phyloP scores from a whole-genome alignment of 164 flowering plant species.

The Piper longum region DNA sequence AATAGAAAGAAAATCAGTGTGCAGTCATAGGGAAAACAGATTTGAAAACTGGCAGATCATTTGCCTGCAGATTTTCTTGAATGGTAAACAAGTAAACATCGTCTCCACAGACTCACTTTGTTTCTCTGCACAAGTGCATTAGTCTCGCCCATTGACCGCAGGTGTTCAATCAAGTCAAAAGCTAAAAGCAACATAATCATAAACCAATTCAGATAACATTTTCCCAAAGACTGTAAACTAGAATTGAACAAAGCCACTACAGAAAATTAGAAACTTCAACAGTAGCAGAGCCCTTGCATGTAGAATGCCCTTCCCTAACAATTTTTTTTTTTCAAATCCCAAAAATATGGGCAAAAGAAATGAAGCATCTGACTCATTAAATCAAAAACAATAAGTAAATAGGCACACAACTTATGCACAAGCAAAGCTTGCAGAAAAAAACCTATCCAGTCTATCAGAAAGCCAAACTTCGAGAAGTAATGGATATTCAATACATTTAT shows the following conservation, averaged over 20 bases:
- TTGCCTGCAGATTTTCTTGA: neutral
- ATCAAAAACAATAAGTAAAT: too few species aligned
- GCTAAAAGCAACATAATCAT: conserved; percentile 23
- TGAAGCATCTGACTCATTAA: too few species aligned
- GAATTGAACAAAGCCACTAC: neutral
- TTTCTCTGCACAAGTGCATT: conserved; percentile 78
- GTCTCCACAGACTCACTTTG: conserved; percentile 20
- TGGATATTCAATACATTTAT: too few species aligned
- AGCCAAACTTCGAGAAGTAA: too few species aligned
- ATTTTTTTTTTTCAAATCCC: too few species aligned
- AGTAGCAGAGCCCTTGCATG: too few species aligned
- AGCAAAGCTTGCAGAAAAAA: too few species aligned
- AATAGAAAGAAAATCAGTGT: neutral
- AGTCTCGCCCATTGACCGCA: conserved; percentile 93
- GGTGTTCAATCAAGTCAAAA: conserved; percentile 81
- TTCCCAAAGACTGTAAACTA: neutral
- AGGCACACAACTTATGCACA: too few species aligned
- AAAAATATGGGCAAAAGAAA: too few species aligned
- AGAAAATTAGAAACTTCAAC: neutral
- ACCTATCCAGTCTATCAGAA: too few species aligned
- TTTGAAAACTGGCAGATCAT: neutral
- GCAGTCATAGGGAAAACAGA: neutral
- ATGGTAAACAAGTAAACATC: neutral
- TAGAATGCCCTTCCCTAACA: too few species aligned
- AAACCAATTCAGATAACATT: neutral